These are phyloP conservation scores for Ganoderma boninense DNA, from an alignment of 1,284 basidiomycete genomes.

Conservation along the genomic window DNA sequence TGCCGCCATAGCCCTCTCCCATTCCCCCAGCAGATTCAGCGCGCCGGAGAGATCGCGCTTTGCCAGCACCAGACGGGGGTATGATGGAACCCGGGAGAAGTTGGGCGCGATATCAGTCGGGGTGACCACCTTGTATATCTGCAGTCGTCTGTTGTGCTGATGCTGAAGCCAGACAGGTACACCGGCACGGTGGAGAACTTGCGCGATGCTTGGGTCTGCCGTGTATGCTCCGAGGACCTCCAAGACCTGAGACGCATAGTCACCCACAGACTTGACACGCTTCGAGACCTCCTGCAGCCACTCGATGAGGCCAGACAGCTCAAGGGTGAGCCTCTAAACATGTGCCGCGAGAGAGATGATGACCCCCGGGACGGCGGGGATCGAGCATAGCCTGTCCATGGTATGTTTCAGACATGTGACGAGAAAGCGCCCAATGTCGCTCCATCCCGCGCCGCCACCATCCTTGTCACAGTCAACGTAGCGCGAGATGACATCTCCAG, in stretches of 20 bases:
- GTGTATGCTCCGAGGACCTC: background rate
- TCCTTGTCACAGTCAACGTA: no score
- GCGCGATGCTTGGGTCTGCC: background rate
- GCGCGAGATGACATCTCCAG: no score
- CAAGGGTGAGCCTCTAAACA: conserved; percentile 10
- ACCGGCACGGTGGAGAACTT: conserved; percentile 9
- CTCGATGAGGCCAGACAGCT: conserved; percentile 4
- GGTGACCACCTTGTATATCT: conserved; percentile 5
- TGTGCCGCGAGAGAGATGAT: conserved; percentile 12
- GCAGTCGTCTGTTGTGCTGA: background rate
- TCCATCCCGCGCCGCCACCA: no score
- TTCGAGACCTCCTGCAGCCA: background rate
- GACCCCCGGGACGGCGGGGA: no score
- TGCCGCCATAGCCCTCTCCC: no score
- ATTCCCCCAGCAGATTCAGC: no score
- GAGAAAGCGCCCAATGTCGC: no score
- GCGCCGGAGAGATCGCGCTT: no score
- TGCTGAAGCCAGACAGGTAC: conserved; percentile 16
- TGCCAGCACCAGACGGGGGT: background rate
- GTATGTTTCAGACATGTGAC: no score
- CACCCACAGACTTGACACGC: background rate
- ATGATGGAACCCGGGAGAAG: conserved; percentile 9
- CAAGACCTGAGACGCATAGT: background rate
- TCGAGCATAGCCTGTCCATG: no score
- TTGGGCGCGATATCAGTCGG: background rate